Base-by-base conservation (phyloP, 2,329 filamentous ascomycete genomes). In the Aspergillus awamori region DNA sequence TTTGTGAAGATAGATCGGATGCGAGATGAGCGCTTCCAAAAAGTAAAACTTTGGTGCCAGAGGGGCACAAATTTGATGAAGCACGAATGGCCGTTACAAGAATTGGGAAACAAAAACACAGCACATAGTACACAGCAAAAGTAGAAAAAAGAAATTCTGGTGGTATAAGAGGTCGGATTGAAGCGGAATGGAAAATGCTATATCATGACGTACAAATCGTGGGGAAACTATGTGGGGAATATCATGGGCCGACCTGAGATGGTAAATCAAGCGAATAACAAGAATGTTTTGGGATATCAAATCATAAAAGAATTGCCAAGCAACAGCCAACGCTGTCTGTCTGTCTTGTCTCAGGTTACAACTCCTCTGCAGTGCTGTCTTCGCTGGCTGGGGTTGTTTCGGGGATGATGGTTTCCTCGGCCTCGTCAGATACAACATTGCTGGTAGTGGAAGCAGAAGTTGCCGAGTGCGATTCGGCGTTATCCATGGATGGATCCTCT, bases 401-500 rank as follows among this genome's bases (percentile, higher is more conserved):
- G 22, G 77, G 79, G 47, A 71, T 72, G 28, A 77, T 79, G 28
- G 75, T 77, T 30, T 74, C 74, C 2, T 72, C 67, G 15, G 69
- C 69, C 11, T 74, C 74, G 36, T 74, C 74, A 36, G 70, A 72
- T 1, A 72, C 77, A n/a, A 71, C 73, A 26, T 72, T 73, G 48
- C 66, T 67, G 7, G 71, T 74, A 38, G 67, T 69, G 8, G 70
- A 71, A 28, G 74, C 74, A 13, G 77, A 65, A 13, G 71, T 69
- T 17, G 69, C 69, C 43, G 78, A 65, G 43, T 68, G 71, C 15
- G 70, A 67, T 57, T 72, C 70, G 10, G 77, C 77, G 53, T 71
- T 76, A 60, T 77, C 74, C 33, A 78, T 68, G 20, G 77, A 71
- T 8, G 59, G 68, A 10, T 33, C 33, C 33, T 13, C 33, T 15